phyloP scores from a whole-genome alignment of 1,284 basidiomycete genomes.

The Cryptococcus sp. region DNA sequence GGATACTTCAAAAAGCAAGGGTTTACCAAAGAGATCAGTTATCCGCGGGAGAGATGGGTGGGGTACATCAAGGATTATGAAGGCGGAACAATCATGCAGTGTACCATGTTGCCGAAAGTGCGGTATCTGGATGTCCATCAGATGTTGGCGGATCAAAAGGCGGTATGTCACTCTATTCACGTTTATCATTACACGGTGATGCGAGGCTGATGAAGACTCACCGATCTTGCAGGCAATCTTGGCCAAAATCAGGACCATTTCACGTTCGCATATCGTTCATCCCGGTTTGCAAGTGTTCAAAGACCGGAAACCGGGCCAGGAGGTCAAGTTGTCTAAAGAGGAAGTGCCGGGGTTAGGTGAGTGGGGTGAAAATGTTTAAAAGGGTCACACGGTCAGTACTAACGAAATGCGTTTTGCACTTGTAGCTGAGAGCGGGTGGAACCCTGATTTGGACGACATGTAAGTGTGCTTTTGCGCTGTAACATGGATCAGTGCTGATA shows the following conservation, averaged over 20 bases:
- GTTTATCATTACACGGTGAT: constrained; percentile 1
- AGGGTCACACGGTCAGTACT: too few species aligned
- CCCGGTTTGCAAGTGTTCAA: constrained; percentile 78
- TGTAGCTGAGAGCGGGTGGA: constrained; percentile 89
- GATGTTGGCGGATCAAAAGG: constrained; percentile 79
- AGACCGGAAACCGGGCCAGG: constrained; percentile 48
- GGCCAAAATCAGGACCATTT: constrained; percentile 84
- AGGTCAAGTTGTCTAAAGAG: constrained; percentile 50
- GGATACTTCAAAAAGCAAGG: constrained; percentile 99
- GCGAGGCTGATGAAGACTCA: background rate
- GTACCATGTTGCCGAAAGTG: constrained; percentile 87
- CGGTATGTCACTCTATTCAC: constrained; percentile 53
- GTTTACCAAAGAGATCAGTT: constrained; percentile 94
- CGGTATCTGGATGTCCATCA: constrained; percentile 83
- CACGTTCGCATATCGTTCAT: constrained; percentile 83
- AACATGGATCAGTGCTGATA: background rate
- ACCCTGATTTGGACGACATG: constrained; percentile 77
- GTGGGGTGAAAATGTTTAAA: constrained; percentile 31
- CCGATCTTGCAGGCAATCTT: constrained; percentile 64
- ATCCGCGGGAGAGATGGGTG: constrained; percentile 89
- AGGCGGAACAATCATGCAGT: constrained; percentile 99
- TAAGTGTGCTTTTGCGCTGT: constrained; percentile 52
- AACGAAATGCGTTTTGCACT: background rate
- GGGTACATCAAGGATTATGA: constrained; percentile 99
- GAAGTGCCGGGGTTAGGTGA: constrained; percentile 81